phyloP scores from a whole-genome alignment of 768 basidiomycete species.

The Tubosaeta sp. region DNA sequence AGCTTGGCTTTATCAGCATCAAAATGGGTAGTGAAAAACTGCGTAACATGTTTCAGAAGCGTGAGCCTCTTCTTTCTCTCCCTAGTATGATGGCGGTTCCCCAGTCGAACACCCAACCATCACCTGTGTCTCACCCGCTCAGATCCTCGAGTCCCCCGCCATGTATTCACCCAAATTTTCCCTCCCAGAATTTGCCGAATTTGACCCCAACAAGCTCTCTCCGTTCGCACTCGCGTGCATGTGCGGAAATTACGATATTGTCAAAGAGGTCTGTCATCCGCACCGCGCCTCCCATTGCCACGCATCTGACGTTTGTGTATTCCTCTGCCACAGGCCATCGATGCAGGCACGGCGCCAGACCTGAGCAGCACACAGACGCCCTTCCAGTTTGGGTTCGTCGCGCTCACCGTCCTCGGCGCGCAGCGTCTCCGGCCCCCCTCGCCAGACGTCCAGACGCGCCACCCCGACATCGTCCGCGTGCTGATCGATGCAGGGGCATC shows the following conservation, averaged over 20 bases:
- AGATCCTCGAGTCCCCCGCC: background rate
- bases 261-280: constrained; percentile 18
- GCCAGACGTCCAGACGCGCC: constrained; percentile 14
- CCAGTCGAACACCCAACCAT: background rate
- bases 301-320: background rate
- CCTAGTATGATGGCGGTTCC: background rate
- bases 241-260: constrained; percentile 15
- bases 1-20: constrained; percentile 23
- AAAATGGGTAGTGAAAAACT: constrained; percentile 24
- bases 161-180: background rate
- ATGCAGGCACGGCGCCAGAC: constrained; percentile 33
- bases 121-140: background rate
- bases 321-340: constrained; percentile 14
- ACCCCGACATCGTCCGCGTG: constrained; percentile 36
- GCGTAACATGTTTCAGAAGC: constrained; percentile 28
- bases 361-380: constrained; percentile 39
- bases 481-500: constrained; percentile 41
- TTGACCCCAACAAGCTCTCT: constrained; percentile 19
- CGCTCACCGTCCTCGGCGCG: constrained; percentile 38
- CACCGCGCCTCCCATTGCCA: background rate
- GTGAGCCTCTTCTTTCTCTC: constrained; percentile 11
- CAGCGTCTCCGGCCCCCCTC: constrained; percentile 28
- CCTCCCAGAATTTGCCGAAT: constrained; percentile 14
- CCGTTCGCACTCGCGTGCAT: constrained; percentile 24
- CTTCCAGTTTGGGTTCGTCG: constrained; percentile 40